A percentile compares a stretch with the other conserved stretches of the same genome.
phyloP scores from a whole-genome alignment of 2,329 filamentous ascomycete species.

The Pseudogymnoascus sp. region DNA sequence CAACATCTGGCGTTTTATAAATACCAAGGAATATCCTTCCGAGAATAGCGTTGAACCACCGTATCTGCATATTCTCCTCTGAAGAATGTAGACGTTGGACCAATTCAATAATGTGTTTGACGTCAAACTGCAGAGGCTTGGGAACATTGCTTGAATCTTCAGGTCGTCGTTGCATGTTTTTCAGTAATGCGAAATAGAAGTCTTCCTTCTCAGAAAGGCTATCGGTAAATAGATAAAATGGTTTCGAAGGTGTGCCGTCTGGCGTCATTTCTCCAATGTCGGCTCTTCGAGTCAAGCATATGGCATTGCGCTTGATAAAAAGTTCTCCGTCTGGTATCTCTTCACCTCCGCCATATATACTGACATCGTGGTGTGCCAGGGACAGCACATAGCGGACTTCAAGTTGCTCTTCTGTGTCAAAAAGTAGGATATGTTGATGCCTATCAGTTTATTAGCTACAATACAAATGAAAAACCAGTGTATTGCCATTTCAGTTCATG shows the following conservation, averaged over 20 bases:
- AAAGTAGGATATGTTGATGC: constrained; percentile 93
- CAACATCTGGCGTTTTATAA: constrained; percentile 75
- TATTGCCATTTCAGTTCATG: constrained; percentile 14
- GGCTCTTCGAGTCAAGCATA: constrained; percentile 64
- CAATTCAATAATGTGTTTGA: constrained; percentile 78
- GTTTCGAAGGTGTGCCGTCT: constrained; percentile 57
- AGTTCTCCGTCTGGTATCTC: constrained; percentile 82
- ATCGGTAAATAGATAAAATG: constrained; percentile 91
- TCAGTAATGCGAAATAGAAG: constrained; percentile 88
- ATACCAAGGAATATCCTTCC: constrained; percentile 81
- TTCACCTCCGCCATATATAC: constrained; percentile 73
- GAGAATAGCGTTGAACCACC: constrained; percentile 89
- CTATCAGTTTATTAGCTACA: constrained; percentile 35
- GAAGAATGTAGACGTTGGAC: constrained; percentile 87
- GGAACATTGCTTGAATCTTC: constrained; percentile 52
- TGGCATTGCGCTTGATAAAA: constrained; percentile 89
- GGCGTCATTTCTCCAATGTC: constrained; percentile 46
- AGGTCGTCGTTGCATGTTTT: constrained; percentile 67
- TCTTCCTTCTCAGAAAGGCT: constrained; percentile 96
- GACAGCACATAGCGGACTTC: constrained; percentile 96
- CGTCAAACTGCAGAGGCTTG: constrained; percentile 66
- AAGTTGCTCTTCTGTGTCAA: constrained; percentile 89
- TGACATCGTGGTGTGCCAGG: constrained; percentile 76
- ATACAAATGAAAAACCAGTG: constrained; percentile 9
- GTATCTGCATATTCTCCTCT: constrained; percentile 80